A percentile compares a stretch with the other conserved stretches of the same genome.
These are phyloP conservation scores for Dalbergia cultrata DNA, from an alignment of 306 rosid genomes.

Conservation along the genomic window DNA sequence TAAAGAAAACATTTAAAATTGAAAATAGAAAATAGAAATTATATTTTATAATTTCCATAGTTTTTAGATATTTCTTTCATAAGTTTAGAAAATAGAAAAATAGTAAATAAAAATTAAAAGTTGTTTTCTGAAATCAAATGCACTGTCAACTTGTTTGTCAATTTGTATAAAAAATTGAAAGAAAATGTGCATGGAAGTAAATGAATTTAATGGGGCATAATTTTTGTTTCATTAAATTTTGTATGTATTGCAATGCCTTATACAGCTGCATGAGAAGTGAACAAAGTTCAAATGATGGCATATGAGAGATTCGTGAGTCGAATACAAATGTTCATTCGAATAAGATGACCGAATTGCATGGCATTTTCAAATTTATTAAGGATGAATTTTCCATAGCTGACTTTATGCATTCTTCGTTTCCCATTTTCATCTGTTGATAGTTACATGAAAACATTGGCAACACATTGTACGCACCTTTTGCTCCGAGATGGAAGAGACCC, in stretches of 20 bases:
- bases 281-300: too few species aligned
- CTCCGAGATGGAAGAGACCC: conserved; percentile 7
- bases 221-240: neutral
- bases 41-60: too few species aligned
- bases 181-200: neutral
- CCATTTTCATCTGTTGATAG: neutral
- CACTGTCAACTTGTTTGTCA: too few species aligned
- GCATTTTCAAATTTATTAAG: neutral
- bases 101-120: too few species aligned
- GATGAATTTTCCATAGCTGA: neutral
- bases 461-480: neutral
- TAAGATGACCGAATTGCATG: neutral
- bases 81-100: too few species aligned
- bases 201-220: neutral
- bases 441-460: neutral
- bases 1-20: too few species aligned
- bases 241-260: neutral
- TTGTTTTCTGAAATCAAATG: too few species aligned
- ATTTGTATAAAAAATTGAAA: too few species aligned
- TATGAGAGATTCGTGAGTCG: neutral
- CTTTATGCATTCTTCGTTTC: neutral
- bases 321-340: too few species aligned
- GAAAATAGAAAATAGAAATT: too few species aligned
- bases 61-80: too few species aligned
- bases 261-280: neutral